Percentiles rank a stretch among this genome's conserved stretches.
Evolutionary conservation across 164 flowering plant species (phyloP).

Genomic region (Piper betle): DNA sequence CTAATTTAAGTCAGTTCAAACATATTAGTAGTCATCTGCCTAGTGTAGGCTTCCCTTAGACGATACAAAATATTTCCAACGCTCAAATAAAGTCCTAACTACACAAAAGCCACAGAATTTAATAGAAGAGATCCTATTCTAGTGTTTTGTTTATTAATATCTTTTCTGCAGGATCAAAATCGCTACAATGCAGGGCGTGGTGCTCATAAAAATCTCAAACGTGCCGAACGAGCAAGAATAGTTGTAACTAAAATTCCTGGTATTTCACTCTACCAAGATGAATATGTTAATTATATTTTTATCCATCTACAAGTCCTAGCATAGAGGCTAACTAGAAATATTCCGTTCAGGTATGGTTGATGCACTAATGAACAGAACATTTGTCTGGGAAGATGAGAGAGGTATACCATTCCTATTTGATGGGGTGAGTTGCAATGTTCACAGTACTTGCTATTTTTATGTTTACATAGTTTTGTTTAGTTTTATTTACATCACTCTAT

Average conservation of each 20-base stretch:
- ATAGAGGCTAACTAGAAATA: not conserved
- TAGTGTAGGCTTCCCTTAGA: too few species aligned
- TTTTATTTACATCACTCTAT: not conserved
- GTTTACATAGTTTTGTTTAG: not conserved
- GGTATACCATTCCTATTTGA: constrained; percentile 57
- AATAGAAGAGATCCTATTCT: too few species aligned
- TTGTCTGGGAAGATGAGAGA: constrained; percentile 73
- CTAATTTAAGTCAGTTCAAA: too few species aligned
- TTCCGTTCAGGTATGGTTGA: constrained; percentile 62
- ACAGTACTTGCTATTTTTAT: not conserved
- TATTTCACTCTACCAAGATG: constrained; percentile 15
- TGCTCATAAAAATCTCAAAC: constrained; percentile 70
- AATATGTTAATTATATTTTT: too few species aligned
- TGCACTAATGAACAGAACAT: constrained; percentile 53
- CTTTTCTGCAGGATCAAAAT: constrained; percentile 46
- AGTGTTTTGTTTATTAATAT: too few species aligned
- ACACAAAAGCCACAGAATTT: too few species aligned
- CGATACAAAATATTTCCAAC: too few species aligned
- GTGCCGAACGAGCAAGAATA: constrained; percentile 81
- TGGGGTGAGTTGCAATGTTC: constrained; percentile 42
- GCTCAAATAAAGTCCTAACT: too few species aligned
- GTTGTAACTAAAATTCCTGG: constrained; percentile 82
- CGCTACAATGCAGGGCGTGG: constrained; percentile 91
- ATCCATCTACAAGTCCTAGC: not conserved
- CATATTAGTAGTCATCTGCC: too few species aligned